Conservation (phyloP, 2,329 filamentous ascomycete species). For the Samsoniella hepiali region DNA sequence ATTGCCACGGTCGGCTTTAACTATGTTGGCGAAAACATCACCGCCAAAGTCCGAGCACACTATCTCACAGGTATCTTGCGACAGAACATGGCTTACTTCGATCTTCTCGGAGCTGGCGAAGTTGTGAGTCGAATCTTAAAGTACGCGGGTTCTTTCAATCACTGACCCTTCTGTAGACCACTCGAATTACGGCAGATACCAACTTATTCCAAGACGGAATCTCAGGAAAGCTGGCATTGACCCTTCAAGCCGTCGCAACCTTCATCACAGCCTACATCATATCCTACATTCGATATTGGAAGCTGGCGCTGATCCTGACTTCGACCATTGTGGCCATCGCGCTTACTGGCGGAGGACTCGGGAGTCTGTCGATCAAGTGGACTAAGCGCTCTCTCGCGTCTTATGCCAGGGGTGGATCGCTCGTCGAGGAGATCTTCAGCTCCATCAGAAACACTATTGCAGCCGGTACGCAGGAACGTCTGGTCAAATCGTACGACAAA, state of each 20-base stretch:
- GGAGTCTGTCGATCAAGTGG: constrained; percentile 66
- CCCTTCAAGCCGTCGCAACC: constrained; percentile 64
- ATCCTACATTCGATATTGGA: constrained; percentile 79
- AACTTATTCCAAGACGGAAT: constrained; percentile 83
- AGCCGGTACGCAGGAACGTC: constrained; percentile 80
- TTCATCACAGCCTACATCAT: constrained; percentile 80
- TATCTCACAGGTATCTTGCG: constrained; percentile 12
- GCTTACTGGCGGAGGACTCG: constrained; percentile 64
- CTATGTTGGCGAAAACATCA: constrained; percentile 13
- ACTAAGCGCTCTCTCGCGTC: constrained; percentile 68
- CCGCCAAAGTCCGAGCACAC: not conserved
- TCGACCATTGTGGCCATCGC: constrained; percentile 72
- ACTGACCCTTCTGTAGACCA: not conserved
- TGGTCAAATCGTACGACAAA: constrained; percentile 70
- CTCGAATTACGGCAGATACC: constrained; percentile 71
- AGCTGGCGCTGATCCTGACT: constrained; percentile 73
- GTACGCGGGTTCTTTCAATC: no score
- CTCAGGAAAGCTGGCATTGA: constrained; percentile 73
- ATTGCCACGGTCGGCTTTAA: constrained; percentile 13
- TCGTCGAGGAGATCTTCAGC: constrained; percentile 82
- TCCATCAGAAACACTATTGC: constrained; percentile 81
- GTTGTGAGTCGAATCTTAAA: not conserved
- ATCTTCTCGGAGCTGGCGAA: constrained; percentile 10
- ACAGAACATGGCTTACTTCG: constrained; percentile 19
- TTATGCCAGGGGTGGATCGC: constrained; percentile 73